Base-by-base conservation (phyloP, 176 grass and related monocot genomes). In the Triticum urartu region DNA sequence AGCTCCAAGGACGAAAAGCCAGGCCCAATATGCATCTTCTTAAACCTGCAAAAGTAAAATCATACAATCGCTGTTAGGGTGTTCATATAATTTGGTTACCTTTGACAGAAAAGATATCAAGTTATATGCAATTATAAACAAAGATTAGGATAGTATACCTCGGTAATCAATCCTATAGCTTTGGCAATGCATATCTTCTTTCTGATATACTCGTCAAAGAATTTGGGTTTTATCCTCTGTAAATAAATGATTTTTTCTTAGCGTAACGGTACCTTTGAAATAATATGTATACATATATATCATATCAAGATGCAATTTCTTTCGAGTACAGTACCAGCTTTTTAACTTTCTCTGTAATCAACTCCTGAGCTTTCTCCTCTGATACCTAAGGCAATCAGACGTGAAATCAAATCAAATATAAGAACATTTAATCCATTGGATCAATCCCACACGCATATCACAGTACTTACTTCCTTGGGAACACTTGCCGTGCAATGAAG, bases 191-290 rank as follows among this genome's bases (percentile, higher is more conserved):
- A 10, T 2, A 86, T 68, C 64, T 85, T 86, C 75, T 68, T 86
- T 78, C 7, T 34, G 64, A 86, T 40, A n/a, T 86, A 86, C 17
- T 86, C 32, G 50, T 21, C 42, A 36, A 79, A 86, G 33, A 59
- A 28, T 42, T 58, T 78, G 36, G 84, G n/a, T 79, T 35, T 69
- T 5, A 30, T 18, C 1, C 24, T 40, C 84, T 86, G 38, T 59
- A 52, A 78, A 39, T 26, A 86, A 42, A 65, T 20, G 32, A 68
- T 40, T 58, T 85, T 36, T 28, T 67, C 21, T 77, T 52, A 77
- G 83, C 5, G n/a, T 20, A 69, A 65, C 32, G 48, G 45, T 15
- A 14, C 18, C 1, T 15, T 34, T 77, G 36, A 52, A 20, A 77
- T 76, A 28, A 76, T 6, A 47, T 64, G 58, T 15, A 39, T 17